A percentile compares a stretch with the other conserved stretches of the same genome.
phyloP scores from a whole-genome alignment of 2,329 filamentous ascomycete genomes.

The Claviceps monticola region DNA sequence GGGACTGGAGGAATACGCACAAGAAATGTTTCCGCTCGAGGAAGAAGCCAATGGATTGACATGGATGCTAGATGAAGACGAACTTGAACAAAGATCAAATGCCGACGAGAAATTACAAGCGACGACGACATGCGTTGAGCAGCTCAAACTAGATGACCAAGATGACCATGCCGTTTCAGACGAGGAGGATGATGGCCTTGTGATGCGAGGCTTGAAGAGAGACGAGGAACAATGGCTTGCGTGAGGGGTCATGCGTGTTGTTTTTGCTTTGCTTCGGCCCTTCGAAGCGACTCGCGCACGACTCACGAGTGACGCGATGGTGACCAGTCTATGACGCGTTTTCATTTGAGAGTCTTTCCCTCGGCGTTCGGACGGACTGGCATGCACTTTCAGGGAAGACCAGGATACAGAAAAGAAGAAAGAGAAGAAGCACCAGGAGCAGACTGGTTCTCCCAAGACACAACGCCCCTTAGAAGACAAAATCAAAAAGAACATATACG shows the following conservation, averaged over 20 bases:
- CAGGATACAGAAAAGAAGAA: neutral
- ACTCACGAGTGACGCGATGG: too few species aligned
- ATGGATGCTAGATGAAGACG: slow-evolving; percentile 64
- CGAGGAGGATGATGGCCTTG: slow-evolving; percentile 43
- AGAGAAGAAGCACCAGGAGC: neutral
- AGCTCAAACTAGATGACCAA: slow-evolving; percentile 26
- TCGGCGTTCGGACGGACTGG: too few species aligned
- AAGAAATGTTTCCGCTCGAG: slow-evolving; percentile 87
- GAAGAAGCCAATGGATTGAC: slow-evolving; percentile 86
- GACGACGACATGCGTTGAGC: slow-evolving; percentile 23
- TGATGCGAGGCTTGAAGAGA: slow-evolving; percentile 42
- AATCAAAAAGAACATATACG: neutral
- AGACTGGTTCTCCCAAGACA: neutral
- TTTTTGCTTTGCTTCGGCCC: neutral
- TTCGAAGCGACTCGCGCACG: too few species aligned
- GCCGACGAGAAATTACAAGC: slow-evolving; percentile 21
- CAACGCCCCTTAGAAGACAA: neutral
- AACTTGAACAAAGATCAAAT: slow-evolving; percentile 18
- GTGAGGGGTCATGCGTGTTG: slow-evolving; percentile 12
- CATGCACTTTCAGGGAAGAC: neutral
- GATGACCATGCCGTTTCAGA: slow-evolving; percentile 28
- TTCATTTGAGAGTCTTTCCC: too few species aligned
- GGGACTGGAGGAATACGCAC: slow-evolving; percentile 84
- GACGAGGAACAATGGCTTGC: slow-evolving; percentile 48
- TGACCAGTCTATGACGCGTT: too few species aligned